phyloP scores from a whole-genome alignment of 495 filamentous ascomycete genomes.

The Achaetomiella virescens region DNA sequence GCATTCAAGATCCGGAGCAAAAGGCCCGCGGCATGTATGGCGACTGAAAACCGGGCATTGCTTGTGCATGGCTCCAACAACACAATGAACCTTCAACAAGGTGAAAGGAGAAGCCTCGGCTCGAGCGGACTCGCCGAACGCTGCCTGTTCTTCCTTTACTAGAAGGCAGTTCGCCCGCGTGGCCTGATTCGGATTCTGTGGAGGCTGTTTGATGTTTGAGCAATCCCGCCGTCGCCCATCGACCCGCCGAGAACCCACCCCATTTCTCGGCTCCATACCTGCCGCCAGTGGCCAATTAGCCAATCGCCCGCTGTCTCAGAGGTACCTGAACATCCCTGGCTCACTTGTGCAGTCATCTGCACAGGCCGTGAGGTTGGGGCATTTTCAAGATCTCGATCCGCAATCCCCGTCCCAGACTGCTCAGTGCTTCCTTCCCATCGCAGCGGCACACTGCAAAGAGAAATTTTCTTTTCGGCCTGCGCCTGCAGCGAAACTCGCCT shows the following conservation, averaged over 20 bases:
- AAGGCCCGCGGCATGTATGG: no score
- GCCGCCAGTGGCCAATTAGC: constrained; percentile 5
- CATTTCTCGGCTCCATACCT: neutral
- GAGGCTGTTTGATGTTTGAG: no score
- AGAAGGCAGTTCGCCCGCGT: no score
- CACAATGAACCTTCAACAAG: no score
- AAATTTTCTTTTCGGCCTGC: neutral
- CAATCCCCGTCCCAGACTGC: neutral
- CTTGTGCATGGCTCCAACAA: no score
- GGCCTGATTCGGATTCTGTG: no score
- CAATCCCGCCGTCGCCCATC: neutral
- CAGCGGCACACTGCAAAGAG: neutral
- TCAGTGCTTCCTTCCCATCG: no score
- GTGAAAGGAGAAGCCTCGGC: no score
- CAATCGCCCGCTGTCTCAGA: neutral
- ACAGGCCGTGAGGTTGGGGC: neutral
- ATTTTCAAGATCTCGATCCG: constrained; percentile 14
- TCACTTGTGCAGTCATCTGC: neutral
- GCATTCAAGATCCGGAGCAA: neutral
- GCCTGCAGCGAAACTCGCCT: neutral
- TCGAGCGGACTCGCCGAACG: no score
- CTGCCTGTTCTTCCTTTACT: no score
- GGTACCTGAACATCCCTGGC: neutral
- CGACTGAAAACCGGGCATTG: no score
- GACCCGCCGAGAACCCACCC: neutral